phyloP scores from a whole-genome alignment of 768 basidiomycete species.

The Suillus variegatus region DNA sequence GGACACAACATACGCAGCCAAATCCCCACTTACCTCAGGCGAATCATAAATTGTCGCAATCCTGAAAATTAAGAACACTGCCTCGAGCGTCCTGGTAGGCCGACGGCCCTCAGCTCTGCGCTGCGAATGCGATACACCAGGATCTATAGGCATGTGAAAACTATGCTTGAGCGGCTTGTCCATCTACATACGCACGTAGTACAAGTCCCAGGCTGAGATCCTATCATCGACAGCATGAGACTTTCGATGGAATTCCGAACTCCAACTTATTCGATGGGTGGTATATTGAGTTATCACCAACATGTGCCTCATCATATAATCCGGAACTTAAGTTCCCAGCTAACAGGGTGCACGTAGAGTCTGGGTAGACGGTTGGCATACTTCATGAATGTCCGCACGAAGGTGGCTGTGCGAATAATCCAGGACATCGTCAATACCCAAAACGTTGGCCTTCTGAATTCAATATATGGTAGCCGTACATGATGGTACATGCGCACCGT shows the following conservation, averaged over 20 bases:
- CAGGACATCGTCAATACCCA: neutral
- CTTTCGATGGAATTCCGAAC: neutral
- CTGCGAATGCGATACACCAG: neutral
- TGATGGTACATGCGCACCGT: neutral
- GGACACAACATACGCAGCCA: neutral
- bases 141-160: neutral
- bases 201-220: no score
- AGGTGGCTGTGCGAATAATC: neutral
- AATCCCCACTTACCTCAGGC: neutral
- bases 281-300: neutral
- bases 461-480: neutral
- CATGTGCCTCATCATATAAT: neutral
- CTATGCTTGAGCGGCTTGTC: neutral
- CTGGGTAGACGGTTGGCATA: neutral
- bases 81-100: neutral
- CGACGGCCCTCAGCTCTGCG: neutral
- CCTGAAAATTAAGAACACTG: neutral
- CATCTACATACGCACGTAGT: neutral
- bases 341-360: neutral
- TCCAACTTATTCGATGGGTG: neutral
- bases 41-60: neutral
- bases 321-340: neutral
- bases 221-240: neutral
- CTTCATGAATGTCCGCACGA: neutral
- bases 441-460: neutral